These are phyloP conservation scores for Acanthamoeba castellanii DNA, from an alignment of 208 protist genomes.

Conservation along the genomic window DNA sequence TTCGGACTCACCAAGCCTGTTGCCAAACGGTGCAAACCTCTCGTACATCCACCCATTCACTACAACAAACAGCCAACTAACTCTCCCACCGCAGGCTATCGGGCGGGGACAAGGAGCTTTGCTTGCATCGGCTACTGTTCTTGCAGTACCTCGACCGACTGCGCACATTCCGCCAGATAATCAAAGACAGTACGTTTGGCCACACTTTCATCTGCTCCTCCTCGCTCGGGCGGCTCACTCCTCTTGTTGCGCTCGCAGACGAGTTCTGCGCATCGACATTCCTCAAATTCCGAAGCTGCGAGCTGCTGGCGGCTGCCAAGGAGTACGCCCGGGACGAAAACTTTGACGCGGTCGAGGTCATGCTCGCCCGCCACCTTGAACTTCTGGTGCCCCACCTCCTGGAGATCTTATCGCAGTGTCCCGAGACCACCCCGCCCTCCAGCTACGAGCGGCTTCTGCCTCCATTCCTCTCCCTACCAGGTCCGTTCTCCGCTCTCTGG, in stretches of 20 bases:
- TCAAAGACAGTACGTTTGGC: not conserved
- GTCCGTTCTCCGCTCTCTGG: not conserved
- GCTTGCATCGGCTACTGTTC: constrained; percentile 69
- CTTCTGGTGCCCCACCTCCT: constrained; percentile 49
- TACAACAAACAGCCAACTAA: not conserved
- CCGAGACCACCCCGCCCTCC: constrained; percentile 48
- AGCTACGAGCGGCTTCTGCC: constrained; percentile 33
- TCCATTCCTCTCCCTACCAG: not conserved
- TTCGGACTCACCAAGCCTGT: not conserved
- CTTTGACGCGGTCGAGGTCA: constrained; percentile 42
- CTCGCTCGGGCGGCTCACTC: not conserved
- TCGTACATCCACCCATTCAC: not conserved
- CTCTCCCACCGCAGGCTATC: not conserved
- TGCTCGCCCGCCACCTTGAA: constrained; percentile 27
- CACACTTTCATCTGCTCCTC: not conserved
- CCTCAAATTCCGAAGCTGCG: constrained; percentile 38
- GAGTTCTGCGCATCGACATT: constrained; percentile 36
- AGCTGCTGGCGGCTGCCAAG: constrained; percentile 24
- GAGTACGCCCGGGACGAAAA: constrained; percentile 51
- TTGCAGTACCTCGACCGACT: constrained; percentile 56
- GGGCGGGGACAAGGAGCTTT: constrained; percentile 63
- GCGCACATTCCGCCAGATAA: constrained; percentile 54
- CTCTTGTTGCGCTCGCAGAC: not conserved
- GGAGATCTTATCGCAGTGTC: constrained; percentile 41
- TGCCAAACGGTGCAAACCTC: not conserved